phyloP scores from a whole-genome alignment of 768 basidiomycete species.

The Leccinum pellstonianum region DNA sequence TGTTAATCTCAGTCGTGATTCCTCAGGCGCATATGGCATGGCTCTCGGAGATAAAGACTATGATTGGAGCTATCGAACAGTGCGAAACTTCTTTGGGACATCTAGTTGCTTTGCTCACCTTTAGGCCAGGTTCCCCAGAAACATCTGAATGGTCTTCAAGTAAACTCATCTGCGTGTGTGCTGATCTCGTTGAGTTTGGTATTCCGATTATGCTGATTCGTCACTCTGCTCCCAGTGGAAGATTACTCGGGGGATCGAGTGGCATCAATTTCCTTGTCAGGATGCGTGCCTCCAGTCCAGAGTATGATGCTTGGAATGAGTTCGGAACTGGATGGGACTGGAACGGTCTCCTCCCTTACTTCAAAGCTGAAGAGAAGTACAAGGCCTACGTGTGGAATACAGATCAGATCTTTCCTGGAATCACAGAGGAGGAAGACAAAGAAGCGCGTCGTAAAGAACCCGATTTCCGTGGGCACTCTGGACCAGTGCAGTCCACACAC shows the following conservation, averaged over 20 bases:
- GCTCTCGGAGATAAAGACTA: constrained; percentile 7
- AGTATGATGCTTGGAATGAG: constrained; percentile 21
- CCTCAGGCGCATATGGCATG: constrained; percentile 7
- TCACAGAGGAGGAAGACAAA: constrained; percentile 11
- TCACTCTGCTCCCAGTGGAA: constrained; percentile 7
- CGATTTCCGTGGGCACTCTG: constrained; percentile 12
- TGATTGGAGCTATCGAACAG: constrained; percentile 20
- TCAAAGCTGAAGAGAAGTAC: constrained; percentile 16
- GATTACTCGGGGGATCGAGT: constrained; percentile 22
- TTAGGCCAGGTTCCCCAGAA: constrained; percentile 16
- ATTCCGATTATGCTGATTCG: neutral
- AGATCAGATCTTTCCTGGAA: constrained; percentile 17
- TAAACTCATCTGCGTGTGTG: constrained; percentile 8
- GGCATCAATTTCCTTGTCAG: constrained; percentile 19
- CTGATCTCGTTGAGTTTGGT: neutral
- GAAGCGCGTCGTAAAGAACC: constrained; percentile 9
- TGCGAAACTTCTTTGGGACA: neutral
- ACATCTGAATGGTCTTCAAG: constrained; percentile 1
- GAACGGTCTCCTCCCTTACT: constrained; percentile 15
- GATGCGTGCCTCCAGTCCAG: constrained; percentile 20
- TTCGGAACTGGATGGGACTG: constrained; percentile 21
- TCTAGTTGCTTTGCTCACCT: neutral
- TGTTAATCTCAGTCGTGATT: neutral
- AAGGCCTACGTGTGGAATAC: constrained; percentile 7
- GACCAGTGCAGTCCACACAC: constrained; percentile 15